A percentile compares a stretch with the other conserved stretches of the same genome.
Evolutionary conservation across 108 stramenopile species (phyloP).

Genomic region (Cyclotella sp.): DNA sequence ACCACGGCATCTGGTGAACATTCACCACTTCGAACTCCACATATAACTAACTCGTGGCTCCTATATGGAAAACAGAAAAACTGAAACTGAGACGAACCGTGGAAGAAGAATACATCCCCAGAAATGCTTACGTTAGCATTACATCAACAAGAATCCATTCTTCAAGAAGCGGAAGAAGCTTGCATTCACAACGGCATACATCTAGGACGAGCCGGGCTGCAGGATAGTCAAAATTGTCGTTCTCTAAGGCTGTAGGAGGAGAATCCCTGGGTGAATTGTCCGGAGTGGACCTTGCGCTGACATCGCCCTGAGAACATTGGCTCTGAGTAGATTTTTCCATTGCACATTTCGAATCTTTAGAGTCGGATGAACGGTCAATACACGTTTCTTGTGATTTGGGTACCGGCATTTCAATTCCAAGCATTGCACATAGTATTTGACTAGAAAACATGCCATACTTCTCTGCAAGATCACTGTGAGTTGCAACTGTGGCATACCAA

Average conservation of each 20-base stretch:
- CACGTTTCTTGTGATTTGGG: neutral
- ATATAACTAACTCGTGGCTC: slow-evolving; percentile 78
- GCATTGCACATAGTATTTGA: slow-evolving; percentile 83
- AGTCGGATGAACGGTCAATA: slow-evolving; percentile 9
- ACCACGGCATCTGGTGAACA: neutral
- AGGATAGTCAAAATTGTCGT: slow-evolving; percentile 58
- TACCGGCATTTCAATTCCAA: slow-evolving; percentile 63
- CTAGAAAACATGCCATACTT: slow-evolving; percentile 80
- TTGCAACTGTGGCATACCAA: too few species aligned
- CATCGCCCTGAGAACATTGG: too few species aligned
- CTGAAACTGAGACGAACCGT: neutral
- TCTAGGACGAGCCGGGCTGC: slow-evolving; percentile 72
- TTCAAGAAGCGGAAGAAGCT: slow-evolving; percentile 72
- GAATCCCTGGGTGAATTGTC: neutral
- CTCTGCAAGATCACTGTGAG: slow-evolving; percentile 43
- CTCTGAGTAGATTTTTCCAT: too few species aligned
- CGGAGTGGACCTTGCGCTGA: too few species aligned
- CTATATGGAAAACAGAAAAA: neutral
- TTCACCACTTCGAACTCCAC: slow-evolving; percentile 46
- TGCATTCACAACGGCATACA: slow-evolving; percentile 86
- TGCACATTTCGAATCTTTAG: neutral
- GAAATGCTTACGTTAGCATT: slow-evolving; percentile 58
- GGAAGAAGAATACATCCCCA: neutral
- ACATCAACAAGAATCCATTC: slow-evolving; percentile 83
- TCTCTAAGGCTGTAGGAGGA: slow-evolving; percentile 28